Evolutionary conservation across 2,329 filamentous ascomycete genomes (phyloP).

Genomic region (Zopfia rhizophila): DNA sequence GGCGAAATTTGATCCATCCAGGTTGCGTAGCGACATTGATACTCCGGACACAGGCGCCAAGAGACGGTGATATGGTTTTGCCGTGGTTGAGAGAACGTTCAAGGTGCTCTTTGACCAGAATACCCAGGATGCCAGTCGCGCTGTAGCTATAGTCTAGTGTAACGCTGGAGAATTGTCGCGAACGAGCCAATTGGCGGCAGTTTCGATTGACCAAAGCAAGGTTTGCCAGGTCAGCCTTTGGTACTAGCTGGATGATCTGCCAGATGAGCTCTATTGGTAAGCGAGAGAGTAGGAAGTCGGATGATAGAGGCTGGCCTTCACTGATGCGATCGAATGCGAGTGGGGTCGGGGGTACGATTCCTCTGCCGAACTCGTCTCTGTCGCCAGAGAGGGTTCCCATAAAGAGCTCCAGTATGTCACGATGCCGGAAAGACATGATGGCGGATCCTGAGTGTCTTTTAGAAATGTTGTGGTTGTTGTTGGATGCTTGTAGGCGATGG

Average conservation of each 20-base stretch:
- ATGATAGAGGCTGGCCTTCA: background rate
- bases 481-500: too few species aligned
- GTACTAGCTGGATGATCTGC: background rate
- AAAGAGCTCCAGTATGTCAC: too few species aligned
- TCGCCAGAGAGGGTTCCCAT: too few species aligned
- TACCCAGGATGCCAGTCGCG: background rate
- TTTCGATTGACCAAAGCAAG: constrained; percentile 1
- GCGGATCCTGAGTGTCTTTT: too few species aligned
- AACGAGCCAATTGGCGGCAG: background rate
- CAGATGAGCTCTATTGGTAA: background rate
- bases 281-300: background rate
- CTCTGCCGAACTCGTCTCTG: background rate
- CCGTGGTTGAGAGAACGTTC: background rate
- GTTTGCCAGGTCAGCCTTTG: background rate
- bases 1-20: background rate
- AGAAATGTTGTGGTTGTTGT: too few species aligned
- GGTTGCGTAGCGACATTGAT: background rate
- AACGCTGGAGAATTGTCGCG: background rate
- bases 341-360: background rate
- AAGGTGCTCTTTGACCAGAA: background rate
- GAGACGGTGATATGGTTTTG: background rate
- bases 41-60: background rate
- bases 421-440: too few species aligned
- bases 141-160: background rate
- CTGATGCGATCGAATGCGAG: background rate